Evolutionary conservation across 176 grass and related monocot genomes (phyloP), one percentile per base, ranked within the genome.

Genomic region (bread wheat (Triticum aestivum)): DNA sequence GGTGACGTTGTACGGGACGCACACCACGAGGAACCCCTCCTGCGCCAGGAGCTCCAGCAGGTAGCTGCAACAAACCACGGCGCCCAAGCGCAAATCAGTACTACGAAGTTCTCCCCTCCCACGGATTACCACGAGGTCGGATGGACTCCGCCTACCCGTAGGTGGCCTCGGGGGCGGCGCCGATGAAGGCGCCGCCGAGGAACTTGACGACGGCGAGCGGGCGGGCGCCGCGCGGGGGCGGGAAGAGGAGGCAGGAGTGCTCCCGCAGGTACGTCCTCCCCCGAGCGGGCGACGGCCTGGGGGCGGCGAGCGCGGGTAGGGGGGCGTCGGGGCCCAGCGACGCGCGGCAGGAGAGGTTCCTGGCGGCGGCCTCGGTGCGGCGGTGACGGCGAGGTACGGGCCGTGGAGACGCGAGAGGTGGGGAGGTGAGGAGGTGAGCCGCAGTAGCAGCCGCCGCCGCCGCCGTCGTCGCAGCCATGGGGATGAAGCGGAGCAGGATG

Each of bases 171-270:
- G 97, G 94, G 33, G 90, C 88, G 26, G 94, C 97, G 67, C 92
- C 97, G 88, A 98, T 85, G 76, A 96, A 96, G 78, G 96, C 96
- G 42, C 97, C 97, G 52, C 97, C 97, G 45, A 99, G 72, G 80
- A 99, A 99, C 82, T 94, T 94, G 68, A 96, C 73, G 69, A 99
- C 62, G 12, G 92, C 94, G 65, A 86, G 73, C 32, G 94, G 94
- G 33, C 90, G 87, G 29, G 65, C 84, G 54, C 89, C 92, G 73
- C 64, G 73, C 21, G 92, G 89, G 6, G 94, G 89, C 8, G 97
- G 94, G 41, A 94, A 86, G 61, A 99, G 70, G 71, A 96, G 82
- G 89, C 94, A 96, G 32, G 91, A 88, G 65, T 89, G 87, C 51
- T 85, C 37, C 67, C 92, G 65, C 8, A 89, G 42, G 75, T 92